Conservation (phyloP, 768 basidiomycete genomes). For the Coprinopsis sp. region DNA sequence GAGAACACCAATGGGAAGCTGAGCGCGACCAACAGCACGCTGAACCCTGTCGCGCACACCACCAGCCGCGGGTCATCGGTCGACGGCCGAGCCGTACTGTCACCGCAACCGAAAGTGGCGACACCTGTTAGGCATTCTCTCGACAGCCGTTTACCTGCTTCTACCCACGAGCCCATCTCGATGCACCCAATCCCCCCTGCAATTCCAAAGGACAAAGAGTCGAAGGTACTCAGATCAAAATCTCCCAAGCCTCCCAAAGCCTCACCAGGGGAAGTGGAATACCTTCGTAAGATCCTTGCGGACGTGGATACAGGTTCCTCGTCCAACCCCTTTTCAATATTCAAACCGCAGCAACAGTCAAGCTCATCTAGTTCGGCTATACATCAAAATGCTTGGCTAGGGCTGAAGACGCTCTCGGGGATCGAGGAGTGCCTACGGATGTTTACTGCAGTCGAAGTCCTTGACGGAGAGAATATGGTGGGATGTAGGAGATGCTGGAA, state of each 20-base stretch:
- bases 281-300: conserved; percentile 64
- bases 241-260: conserved; percentile 52
- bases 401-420: conserved; percentile 46
- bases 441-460: conserved; percentile 90
- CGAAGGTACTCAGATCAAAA: conserved; percentile 28
- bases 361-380: not conserved
- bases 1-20: not conserved
- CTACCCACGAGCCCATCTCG: not conserved
- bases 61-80: too few relatives aligned
- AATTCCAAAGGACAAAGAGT: too few relatives aligned
- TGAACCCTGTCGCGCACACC: conserved; percentile 5
- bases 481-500: conserved; percentile 95
- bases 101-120: too few relatives aligned
- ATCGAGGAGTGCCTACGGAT: conserved; percentile 77
- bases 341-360: conserved; percentile 40
- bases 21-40: conserved; percentile 4
- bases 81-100: too few relatives aligned
- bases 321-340: conserved; percentile 11
- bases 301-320: conserved; percentile 49
- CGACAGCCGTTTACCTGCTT: conserved; percentile 3
- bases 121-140: too few relatives aligned
- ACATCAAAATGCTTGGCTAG: conserved; percentile 24
- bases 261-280: conserved; percentile 53
- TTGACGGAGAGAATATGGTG: conserved; percentile 93
- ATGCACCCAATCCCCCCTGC: not conserved